Conservation (phyloP, 441 rosid genomes). For the Macaranga tanarius region DNA sequence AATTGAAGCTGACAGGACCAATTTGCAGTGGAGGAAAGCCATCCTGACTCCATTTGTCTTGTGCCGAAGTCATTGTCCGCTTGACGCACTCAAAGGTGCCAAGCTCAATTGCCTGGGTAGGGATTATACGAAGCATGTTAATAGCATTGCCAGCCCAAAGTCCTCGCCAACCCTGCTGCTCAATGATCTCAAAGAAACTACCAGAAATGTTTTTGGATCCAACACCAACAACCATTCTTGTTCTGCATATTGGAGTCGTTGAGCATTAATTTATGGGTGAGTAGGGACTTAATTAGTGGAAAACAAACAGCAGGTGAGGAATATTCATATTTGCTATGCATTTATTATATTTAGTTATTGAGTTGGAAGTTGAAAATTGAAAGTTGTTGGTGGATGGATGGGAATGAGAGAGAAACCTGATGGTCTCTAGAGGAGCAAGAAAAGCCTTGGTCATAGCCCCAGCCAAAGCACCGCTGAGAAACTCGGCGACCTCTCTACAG, state of each 20-base stretch:
- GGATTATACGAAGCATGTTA: constrained; percentile 87
- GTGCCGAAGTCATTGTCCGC: constrained; percentile 71
- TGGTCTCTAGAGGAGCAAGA: constrained; percentile 97
- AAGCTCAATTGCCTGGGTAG: constrained; percentile 95
- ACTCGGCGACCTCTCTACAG: constrained; percentile 82
- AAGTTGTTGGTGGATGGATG: no score
- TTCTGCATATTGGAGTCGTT: constrained; percentile 47
- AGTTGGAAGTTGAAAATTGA: no score
- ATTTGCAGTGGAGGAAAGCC: constrained; percentile 59
- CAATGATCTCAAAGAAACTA: constrained; percentile 78
- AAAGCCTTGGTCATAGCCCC: constrained; percentile 98
- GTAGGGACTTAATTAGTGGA: no score
- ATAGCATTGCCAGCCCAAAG: constrained; percentile 97
- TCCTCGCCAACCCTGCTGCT: constrained; percentile 95
- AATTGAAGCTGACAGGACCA: constrained; percentile 57
- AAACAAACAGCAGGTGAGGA: no score
- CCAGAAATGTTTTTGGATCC: constrained; percentile 87
- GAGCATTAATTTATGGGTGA: neutral
- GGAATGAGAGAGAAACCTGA: no score
- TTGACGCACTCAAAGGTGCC: constrained; percentile 88
- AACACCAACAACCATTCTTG: constrained; percentile 97
- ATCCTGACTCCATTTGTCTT: constrained; percentile 57
- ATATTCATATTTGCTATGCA: no score
- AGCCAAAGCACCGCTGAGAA: constrained; percentile 93
- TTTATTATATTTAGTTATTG: no score